Evolutionary conservation across 169 alveolate species (phyloP).

Genomic region (Plasmodium adleri): DNA sequence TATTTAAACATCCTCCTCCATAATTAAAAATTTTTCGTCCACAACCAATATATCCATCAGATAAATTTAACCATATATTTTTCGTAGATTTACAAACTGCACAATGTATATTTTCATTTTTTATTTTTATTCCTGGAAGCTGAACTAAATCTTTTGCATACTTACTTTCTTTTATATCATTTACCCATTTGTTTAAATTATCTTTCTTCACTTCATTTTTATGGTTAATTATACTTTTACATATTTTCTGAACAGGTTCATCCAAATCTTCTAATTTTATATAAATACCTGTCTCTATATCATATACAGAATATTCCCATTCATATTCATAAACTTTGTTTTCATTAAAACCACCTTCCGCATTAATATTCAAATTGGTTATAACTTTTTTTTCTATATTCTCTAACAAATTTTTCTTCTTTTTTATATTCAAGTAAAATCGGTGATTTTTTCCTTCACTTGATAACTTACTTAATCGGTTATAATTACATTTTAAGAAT

Average conservation of each 20-base stretch:
- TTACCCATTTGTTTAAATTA: conserved; percentile 40
- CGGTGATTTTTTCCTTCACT: conserved; percentile 14
- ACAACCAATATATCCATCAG: conserved; percentile 90
- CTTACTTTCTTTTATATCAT: conserved; percentile 65
- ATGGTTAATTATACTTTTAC: conserved; percentile 46
- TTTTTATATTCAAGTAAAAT: conserved; percentile 49
- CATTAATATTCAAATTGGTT: conserved; percentile 29
- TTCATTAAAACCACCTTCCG: conserved; percentile 63
- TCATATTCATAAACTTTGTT: conserved; percentile 39
- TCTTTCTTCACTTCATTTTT: conserved; percentile 55
- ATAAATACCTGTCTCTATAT: conserved; percentile 14
- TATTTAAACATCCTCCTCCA: conserved; percentile 92
- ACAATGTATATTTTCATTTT: conserved; percentile 60
- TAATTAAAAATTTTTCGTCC: conserved; percentile 90
- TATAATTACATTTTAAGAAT: conserved; percentile 21
- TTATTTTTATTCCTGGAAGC: conserved; percentile 33
- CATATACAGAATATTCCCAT: conserved; percentile 30
- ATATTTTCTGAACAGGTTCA: conserved; percentile 19
- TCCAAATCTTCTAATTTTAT: conserved; percentile 36
- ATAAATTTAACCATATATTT: conserved; percentile 58
- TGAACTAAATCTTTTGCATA: conserved; percentile 62
- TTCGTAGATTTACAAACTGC: conserved; percentile 68
- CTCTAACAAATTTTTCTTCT: conserved; percentile 45
- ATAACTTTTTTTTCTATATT: conserved; percentile 45
- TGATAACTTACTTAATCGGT: conserved; percentile 2